These are phyloP conservation scores for Aspergillus nidulans DNA, from an alignment of 495 filamentous ascomycete species.

Conservation along the genomic window DNA sequence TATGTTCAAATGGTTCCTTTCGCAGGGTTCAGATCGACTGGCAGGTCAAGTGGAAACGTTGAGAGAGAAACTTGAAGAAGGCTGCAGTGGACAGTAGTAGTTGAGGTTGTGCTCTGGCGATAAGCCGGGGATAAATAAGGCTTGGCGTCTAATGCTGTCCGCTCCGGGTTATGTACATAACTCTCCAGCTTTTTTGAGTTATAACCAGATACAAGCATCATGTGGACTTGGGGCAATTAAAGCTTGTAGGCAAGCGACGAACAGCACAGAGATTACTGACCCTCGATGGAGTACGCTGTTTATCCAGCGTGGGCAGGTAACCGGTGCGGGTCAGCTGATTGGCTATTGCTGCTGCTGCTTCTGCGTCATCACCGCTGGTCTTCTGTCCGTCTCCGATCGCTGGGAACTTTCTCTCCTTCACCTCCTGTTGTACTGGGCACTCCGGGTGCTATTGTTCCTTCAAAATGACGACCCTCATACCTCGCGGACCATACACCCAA, in stretches of 20 bases:
- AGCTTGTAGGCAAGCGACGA: neutral
- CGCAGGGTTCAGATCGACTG: neutral
- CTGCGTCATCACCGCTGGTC: conserved; percentile 18
- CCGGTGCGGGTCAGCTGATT: conserved; percentile 12
- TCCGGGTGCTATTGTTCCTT: neutral
- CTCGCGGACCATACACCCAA: conserved; percentile 69
- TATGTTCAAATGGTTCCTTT: neutral
- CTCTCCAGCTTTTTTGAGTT: neutral
- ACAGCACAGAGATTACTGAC: too few relatives aligned
- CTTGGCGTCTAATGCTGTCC: conserved; percentile 4
- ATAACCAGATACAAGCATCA: neutral
- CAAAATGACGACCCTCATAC: conserved; percentile 71
- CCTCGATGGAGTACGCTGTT: neutral
- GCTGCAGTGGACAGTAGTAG: neutral
- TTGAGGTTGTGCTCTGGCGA: conserved; percentile 6
- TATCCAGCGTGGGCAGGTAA: conserved; percentile 4
- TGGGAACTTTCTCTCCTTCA: neutral
- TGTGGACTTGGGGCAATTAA: neutral
- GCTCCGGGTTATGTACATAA: neutral
- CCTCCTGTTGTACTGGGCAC: neutral
- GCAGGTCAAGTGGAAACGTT: neutral
- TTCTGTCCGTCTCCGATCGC: neutral
- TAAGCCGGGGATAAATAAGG: conserved; percentile 9
- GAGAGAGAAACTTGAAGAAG: neutral
- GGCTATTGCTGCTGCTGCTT: conserved; percentile 9